Evolutionary conservation across 345 rosid genomes (phyloP), one percentile per base, ranked within the genome.

Genomic region (Salix suchowensis): DNA sequence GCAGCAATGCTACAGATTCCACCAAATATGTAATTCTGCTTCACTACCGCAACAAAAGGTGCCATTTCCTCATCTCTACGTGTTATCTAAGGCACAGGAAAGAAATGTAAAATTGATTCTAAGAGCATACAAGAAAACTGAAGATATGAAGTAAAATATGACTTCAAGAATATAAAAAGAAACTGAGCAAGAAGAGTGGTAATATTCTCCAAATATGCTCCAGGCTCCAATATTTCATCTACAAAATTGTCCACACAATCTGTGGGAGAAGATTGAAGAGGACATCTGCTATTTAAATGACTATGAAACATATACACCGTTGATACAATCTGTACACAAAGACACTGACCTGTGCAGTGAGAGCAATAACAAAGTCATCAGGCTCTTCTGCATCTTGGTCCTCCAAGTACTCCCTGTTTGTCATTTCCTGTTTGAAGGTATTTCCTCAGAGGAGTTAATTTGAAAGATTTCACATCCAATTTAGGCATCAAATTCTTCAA

Each of bases 341-440:
- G 50, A 58, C 15, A 58, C 64, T 58, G 40, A 96, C 99, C 97
- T 91, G 94, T 74, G 99, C 86, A 77, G 92, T 91, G 26, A 96
- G 94, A 73, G 98, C 87, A 84, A 96, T 90, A 66, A 96, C 87
- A 71, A 91, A 96, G 85, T 93, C 95, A 76, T 96, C 99, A 3
- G 99, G 99, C 87, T 96, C 99, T 85, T 96, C 98, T 9, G 97
- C 92, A 82, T 96, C 97, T 73, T 91, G 94, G 82, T 93, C 98
- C 81, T 93, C 99, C 78, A 91, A 73, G 85, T 96, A 96, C 62
- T 92, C 98, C 85, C 95, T 90, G 77, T 80, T 82, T 16, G 87
- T 84, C 99, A 93, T 93, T 87, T 93, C 95, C 99, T 96, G 84
- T 85, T 78, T 79, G 46, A 50, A 60, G 70, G 58, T 67, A 80